phyloP scores from a whole-genome alignment of 75 land plant genomes.

The Pseudotsuga menziesii region DNA sequence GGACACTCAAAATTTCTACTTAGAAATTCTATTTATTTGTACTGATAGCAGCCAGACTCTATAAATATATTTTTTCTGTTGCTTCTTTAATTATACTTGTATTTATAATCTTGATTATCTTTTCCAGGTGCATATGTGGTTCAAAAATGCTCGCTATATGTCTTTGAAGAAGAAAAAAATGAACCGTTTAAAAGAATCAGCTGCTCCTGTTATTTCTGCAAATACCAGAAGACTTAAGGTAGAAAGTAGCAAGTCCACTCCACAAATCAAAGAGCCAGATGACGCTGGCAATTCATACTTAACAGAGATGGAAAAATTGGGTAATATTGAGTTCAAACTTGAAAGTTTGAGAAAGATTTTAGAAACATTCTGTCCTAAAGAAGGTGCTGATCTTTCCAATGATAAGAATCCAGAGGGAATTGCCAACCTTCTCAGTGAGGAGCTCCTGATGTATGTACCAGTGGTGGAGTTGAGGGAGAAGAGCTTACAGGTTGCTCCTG shows the following conservation, averaged over 20 bases:
- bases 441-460: constrained; percentile 45
- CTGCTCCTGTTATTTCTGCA: not conserved
- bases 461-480: constrained; percentile 54
- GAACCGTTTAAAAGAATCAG: constrained; percentile 1
- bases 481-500: constrained; percentile 6
- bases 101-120: constrained; percentile 1
- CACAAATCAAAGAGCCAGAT: not conserved
- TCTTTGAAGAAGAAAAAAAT: constrained; percentile 70
- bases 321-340: constrained; percentile 22
- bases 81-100: not conserved
- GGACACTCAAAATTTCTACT: not conserved
- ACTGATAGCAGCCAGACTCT: not conserved
- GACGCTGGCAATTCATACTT: constrained; percentile 15
- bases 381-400: not conserved
- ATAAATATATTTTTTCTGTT: not conserved
- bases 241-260: not conserved
- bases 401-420: constrained; percentile 5
- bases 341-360: constrained; percentile 25
- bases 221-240: not conserved
- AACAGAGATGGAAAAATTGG: constrained; percentile 38
- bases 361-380: not conserved
- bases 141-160: constrained; percentile 66
- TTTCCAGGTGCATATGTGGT: constrained; percentile 80
- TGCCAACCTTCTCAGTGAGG: constrained; percentile 5
- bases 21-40: not conserved